These are phyloP conservation scores for Brassica juncea DNA, from an alignment of 345 rosid species.

Conservation along the genomic window DNA sequence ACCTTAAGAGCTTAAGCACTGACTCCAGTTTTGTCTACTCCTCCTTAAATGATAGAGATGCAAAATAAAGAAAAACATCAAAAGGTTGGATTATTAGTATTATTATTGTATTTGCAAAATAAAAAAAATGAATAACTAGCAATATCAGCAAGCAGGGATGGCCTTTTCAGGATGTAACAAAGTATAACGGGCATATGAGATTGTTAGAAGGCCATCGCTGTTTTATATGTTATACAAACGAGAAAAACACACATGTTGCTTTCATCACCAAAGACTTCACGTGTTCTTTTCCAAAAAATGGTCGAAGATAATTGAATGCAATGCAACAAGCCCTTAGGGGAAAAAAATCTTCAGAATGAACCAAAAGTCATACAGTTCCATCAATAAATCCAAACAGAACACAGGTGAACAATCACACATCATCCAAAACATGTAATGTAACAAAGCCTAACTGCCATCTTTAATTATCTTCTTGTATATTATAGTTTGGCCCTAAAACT, in stretches of 20 bases:
- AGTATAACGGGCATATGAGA: background rate
- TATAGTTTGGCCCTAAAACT: background rate
- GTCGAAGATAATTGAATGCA: conserved; percentile 17
- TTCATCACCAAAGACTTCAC: conserved; percentile 13
- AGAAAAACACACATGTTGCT: background rate
- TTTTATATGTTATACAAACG: background rate
- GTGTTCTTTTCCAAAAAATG: background rate
- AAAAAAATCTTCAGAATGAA: background rate
- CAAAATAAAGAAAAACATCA: background rate
- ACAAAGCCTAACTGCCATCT: background rate
- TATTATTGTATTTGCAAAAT: no score
- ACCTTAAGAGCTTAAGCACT: no score
- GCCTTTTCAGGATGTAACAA: no score
- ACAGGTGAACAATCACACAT: conserved; percentile 7
- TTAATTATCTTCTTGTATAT: conserved; percentile 25
- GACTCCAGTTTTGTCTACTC: background rate
- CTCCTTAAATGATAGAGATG: background rate
- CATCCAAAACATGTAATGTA: conserved; percentile 6
- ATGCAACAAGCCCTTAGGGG: background rate
- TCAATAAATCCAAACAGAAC: conserved; percentile 25
- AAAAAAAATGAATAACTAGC: background rate
- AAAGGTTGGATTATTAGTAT: background rate
- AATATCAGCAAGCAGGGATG: background rate
- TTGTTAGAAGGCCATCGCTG: background rate
- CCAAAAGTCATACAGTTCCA: conserved; percentile 5